Conservation (phyloP, 345 rosid genomes). For the Eucalyptus sp. region DNA sequence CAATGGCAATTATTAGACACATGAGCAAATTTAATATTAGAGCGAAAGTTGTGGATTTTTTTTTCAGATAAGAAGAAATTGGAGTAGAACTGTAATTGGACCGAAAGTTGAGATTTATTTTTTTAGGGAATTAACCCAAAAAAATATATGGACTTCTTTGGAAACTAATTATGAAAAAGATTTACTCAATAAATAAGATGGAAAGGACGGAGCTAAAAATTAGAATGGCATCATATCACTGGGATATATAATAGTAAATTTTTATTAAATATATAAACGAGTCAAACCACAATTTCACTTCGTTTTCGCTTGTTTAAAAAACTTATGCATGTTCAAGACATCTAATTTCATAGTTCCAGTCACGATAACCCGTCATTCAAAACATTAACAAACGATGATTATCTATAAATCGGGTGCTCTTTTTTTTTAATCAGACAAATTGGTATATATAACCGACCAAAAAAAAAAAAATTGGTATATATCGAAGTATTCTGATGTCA, state of each 20-base stretch:
- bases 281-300: background rate
- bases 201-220: background rate
- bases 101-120: too few relatives aligned
- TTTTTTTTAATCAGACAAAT: background rate
- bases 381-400: background rate
- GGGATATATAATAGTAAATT: background rate
- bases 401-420: background rate
- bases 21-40: rapidly evolving
- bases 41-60: background rate
- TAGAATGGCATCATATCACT: background rate
- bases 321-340: background rate
- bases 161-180: background rate
- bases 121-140: background rate
- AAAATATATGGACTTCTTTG: background rate
- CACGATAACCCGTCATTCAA: background rate
- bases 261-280: background rate
- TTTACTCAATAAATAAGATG: background rate
- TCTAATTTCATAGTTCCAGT: background rate
- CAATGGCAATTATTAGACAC: background rate
- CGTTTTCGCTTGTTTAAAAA: background rate
- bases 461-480: background rate
- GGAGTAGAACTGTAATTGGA: rapidly evolving
- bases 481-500: background rate
- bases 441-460: background rate
- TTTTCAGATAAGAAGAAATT: background rate